Conservation (phyloP, 2,329 filamentous ascomycete species). For the Arthroderma uncinatum region DNA sequence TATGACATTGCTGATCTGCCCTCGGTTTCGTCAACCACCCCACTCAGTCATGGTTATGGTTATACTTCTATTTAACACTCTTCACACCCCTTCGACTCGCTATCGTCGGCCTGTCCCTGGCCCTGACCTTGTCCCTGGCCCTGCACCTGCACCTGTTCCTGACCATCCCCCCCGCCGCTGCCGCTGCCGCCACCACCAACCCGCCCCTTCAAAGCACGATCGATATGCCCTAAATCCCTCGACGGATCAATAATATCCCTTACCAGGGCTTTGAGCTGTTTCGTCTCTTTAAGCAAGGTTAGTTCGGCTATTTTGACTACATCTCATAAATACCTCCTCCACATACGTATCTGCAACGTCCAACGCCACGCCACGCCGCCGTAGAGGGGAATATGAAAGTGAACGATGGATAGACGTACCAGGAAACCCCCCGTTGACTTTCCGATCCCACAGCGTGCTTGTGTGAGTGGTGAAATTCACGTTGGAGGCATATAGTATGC, state of each 20-base stretch:
- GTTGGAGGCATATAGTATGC: slow-evolving; percentile 39
- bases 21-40: neutral
- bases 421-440: slow-evolving; percentile 76
- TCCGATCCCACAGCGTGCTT: slow-evolving; percentile 75
- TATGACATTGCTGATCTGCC: no score
- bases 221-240: slow-evolving; percentile 71
- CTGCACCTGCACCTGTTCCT: neutral
- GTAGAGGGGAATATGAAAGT: neutral
- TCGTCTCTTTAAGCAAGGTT: slow-evolving; percentile 53
- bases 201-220: slow-evolving; percentile 37
- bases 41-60: neutral
- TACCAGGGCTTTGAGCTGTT: slow-evolving; percentile 75
- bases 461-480: slow-evolving; percentile 29
- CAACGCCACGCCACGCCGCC: no score
- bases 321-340: no score
- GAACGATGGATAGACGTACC: slow-evolving; percentile 30
- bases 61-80: neutral
- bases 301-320: neutral
- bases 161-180: neutral
- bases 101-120: neutral
- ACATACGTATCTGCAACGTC: no score
- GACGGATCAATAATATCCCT: slow-evolving; percentile 71
- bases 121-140: neutral
- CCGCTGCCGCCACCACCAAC: neutral
- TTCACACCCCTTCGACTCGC: neutral